phyloP scores from a whole-genome alignment of 2,329 filamentous ascomycete genomes.

The Diatrype stigma region DNA sequence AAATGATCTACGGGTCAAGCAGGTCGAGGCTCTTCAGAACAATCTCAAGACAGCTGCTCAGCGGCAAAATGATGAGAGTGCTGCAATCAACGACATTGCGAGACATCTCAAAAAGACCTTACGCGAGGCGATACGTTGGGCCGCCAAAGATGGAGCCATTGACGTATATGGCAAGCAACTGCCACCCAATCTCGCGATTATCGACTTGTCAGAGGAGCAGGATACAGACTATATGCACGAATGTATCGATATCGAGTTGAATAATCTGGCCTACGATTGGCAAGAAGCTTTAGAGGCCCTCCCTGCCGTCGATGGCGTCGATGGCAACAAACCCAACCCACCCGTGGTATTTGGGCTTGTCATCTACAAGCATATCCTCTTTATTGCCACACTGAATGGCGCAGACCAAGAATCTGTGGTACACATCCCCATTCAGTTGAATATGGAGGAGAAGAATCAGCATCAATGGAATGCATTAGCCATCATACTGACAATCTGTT shows the following conservation, averaged over 20 bases:
- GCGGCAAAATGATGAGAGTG: constrained; percentile 1
- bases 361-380: constrained; percentile 26
- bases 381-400: constrained; percentile 27
- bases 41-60: constrained; percentile 1
- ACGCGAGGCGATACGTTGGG: constrained; percentile 20
- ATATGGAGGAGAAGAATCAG: constrained; percentile 26
- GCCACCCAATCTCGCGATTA: constrained; percentile 18
- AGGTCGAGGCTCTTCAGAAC: constrained; percentile 7
- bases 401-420: constrained; percentile 17
- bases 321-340: constrained; percentile 6
- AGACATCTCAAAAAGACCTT: constrained; percentile 17
- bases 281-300: constrained; percentile 4
- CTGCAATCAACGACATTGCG: constrained; percentile 14
- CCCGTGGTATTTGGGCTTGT: constrained; percentile 28
- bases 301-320: neutral
- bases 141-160: constrained; percentile 21
- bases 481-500: constrained; percentile 29
- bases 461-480: constrained; percentile 30
- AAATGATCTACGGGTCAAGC: constrained; percentile 18
- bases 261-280: constrained; percentile 17
- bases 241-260: constrained; percentile 18
- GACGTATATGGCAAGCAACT: constrained; percentile 12
- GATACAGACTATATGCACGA: constrained; percentile 12
- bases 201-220: constrained; percentile 12
- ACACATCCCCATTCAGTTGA: constrained; percentile 23